A percentile compares a stretch with the other conserved stretches of the same genome.
These are phyloP conservation scores for Verruconis gallopava DNA, from an alignment of 2,329 filamentous ascomycete genomes.

Conservation along the genomic window DNA sequence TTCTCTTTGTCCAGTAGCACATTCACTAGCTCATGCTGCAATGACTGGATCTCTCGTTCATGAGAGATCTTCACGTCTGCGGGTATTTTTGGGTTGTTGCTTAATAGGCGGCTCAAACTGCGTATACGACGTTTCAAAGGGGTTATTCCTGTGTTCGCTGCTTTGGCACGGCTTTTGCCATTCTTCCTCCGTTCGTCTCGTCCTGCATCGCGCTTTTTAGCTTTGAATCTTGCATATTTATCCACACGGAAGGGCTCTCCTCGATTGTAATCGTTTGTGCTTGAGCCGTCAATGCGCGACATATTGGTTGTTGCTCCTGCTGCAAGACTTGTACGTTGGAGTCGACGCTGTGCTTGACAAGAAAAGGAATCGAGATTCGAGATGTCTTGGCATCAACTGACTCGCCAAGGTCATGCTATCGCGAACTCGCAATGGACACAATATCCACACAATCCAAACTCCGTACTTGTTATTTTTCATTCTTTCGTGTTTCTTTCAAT, in stretches of 20 bases:
- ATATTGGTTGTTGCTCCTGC: background rate
- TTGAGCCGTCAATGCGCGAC: background rate
- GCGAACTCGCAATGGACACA: no score
- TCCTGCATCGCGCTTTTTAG: background rate
- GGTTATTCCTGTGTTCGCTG: background rate
- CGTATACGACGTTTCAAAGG: slow-evolving; percentile 60
- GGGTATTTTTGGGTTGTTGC: slow-evolving; percentile 46
- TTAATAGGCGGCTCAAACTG: slow-evolving; percentile 54
- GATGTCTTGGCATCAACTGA: background rate
- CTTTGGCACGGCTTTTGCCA: slow-evolving; percentile 43
- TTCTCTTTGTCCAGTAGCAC: slow-evolving; percentile 48
- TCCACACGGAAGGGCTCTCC: background rate
- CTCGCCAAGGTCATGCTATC: no score
- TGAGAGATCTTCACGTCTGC: slow-evolving; percentile 55
- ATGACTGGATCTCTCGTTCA: slow-evolving; percentile 57
- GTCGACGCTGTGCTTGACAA: no score
- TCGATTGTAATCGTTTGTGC: background rate
- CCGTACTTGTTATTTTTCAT: no score
- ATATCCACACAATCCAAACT: no score
- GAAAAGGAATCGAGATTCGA: background rate
- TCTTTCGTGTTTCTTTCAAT: no score
- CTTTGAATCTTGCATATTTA: background rate
- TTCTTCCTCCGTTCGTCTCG: slow-evolving; percentile 17
- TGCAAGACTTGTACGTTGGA: no score
- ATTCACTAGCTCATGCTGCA: slow-evolving; percentile 49